phyloP scores from a whole-genome alignment of 2,329 filamentous ascomycete species.

The Fusarium sp. region DNA sequence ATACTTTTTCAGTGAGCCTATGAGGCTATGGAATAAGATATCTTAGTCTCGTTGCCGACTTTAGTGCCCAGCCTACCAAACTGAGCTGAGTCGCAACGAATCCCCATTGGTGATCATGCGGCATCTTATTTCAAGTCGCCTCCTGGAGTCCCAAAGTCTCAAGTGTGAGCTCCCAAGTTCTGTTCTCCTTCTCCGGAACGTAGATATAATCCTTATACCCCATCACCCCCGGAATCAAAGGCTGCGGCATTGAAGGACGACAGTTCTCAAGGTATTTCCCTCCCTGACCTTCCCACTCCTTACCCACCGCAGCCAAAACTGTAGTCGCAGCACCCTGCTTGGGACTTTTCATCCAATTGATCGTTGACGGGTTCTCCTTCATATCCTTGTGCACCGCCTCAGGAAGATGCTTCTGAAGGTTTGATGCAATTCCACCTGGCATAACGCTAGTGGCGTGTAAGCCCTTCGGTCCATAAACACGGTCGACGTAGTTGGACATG shows the following conservation, averaged over 20 bases:
- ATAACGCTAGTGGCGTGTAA: slow-evolving; percentile 36
- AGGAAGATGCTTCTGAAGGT: not conserved
- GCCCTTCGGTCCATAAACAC: slow-evolving; percentile 9
- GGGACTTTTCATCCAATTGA: not conserved
- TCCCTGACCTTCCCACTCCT: not conserved
- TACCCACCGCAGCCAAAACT: not conserved
- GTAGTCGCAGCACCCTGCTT: not conserved
- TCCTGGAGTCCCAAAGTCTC: not conserved
- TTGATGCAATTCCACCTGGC: slow-evolving; percentile 16
- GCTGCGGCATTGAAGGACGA: not conserved
- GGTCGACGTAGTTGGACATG: slow-evolving; percentile 41
- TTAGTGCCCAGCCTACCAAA: too few species aligned
- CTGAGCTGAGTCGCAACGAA: too few species aligned
- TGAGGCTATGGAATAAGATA: too few species aligned
- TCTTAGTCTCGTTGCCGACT: too few species aligned
- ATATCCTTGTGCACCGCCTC: not conserved
- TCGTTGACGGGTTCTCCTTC: not conserved
- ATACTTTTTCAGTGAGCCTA: too few species aligned
- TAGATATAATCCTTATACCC: not conserved
- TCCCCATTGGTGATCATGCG: too few species aligned
- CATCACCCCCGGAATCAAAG: not conserved
- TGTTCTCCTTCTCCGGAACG: not conserved
- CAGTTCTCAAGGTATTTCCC: slow-evolving; percentile 1
- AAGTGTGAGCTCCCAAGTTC: not conserved
- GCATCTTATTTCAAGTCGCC: accelerated